Percentiles rank a stretch among this genome's conserved stretches.
Conservation (phyloP, 805 yeast species). For the Nakazawaea molendinolei region DNA sequence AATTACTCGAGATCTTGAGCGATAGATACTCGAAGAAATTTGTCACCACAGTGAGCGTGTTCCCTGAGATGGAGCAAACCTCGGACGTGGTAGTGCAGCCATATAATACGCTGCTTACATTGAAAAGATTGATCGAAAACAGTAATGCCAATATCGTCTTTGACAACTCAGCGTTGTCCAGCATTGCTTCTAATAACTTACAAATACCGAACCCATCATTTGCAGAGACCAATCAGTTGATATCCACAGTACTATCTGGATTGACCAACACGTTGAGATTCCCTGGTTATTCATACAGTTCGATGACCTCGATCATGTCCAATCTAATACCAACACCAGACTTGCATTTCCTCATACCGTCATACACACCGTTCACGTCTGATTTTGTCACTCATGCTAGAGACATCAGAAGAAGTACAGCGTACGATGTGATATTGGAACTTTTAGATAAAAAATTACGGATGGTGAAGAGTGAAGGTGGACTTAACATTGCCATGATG, state of each 20-base stretch:
- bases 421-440: constrained; percentile 80
- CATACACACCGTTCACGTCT: constrained; percentile 71
- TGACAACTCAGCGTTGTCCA: constrained; percentile 79
- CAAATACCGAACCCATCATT: constrained; percentile 57
- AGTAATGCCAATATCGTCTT: constrained; percentile 87
- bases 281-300: constrained; percentile 88
- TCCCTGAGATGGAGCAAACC: constrained; percentile 66
- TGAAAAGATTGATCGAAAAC: constrained; percentile 73
- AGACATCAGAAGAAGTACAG: constrained; percentile 63
- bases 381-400: constrained; percentile 56
- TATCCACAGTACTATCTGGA: constrained; percentile 78
- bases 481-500: constrained; percentile 60
- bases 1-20: constrained; percentile 64
- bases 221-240: constrained; percentile 76
- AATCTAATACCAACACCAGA: constrained; percentile 83
- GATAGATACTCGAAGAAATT: constrained; percentile 83
- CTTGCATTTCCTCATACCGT: constrained; percentile 65
- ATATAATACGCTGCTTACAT: constrained; percentile 79
- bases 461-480: constrained; percentile 50
- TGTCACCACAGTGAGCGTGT: constrained; percentile 78
- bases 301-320: constrained; percentile 73
- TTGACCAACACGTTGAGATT: constrained; percentile 83
- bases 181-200: constrained; percentile 60
- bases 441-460: constrained; percentile 71
- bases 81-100: constrained; percentile 99